phyloP scores from a whole-genome alignment of 2,329 filamentous ascomycete genomes.

The Graphiopsis chlorocephala region DNA sequence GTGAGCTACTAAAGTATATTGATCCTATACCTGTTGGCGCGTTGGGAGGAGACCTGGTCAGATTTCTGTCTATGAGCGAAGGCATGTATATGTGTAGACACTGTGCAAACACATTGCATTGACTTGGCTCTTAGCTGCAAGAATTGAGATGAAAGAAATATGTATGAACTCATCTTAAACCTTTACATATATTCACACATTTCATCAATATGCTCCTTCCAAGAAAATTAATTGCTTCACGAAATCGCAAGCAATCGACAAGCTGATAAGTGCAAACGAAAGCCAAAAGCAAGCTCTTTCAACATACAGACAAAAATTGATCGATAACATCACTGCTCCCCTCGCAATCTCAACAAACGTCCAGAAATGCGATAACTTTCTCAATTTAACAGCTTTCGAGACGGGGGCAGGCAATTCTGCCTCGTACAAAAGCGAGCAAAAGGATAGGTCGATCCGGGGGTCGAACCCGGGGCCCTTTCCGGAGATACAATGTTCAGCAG shows the following conservation, averaged over 20 bases:
- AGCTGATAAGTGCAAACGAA: not conserved
- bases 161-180: not conserved
- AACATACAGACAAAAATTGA: not conserved
- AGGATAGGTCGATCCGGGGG: not conserved
- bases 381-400: not conserved
- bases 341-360: not conserved
- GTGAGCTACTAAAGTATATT: not conserved
- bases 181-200: not conserved
- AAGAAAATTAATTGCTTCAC: not conserved
- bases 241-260: not conserved
- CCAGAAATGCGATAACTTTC: not conserved
- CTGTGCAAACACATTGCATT: not conserved
- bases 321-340: not conserved
- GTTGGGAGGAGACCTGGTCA: not conserved
- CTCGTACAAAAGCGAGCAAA: not conserved
- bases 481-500: not conserved
- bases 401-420: not conserved
- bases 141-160: not conserved
- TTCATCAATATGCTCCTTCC: not conserved
- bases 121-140: not conserved
- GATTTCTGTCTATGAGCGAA: not conserved
- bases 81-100: not conserved
- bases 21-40: not conserved
- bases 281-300: not conserved
- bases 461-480: slow-evolving; percentile 5